These are phyloP conservation scores for Phytophthora sansomeana DNA, from an alignment of 352 stramenopile species.

Conservation along the genomic window DNA sequence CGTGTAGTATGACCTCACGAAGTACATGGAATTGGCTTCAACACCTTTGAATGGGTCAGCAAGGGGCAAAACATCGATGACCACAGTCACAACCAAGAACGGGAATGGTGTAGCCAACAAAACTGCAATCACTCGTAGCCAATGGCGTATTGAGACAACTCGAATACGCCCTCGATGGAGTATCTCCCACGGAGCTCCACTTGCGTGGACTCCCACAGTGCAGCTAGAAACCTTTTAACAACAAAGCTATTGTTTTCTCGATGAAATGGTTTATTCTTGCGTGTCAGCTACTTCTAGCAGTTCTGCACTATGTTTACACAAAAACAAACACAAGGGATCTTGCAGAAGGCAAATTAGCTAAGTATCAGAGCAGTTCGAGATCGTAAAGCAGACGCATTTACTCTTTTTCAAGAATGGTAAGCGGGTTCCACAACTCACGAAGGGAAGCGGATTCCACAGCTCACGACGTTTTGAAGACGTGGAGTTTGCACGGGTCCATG, in stretches of 20 bases:
- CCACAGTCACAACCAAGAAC: conserved; percentile 25
- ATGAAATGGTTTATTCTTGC: too few relatives aligned
- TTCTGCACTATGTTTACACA: too few relatives aligned
- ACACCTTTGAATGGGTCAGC: conserved; percentile 11
- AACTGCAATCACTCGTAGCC: background rate
- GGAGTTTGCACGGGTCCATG: conserved; percentile 36
- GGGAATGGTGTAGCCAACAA: conserved; percentile 22
- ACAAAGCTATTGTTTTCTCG: too few relatives aligned
- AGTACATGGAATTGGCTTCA: conserved; percentile 26
- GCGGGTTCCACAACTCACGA: conserved; percentile 50
- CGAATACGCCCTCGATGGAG: conserved; percentile 11
- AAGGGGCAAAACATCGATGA: conserved; percentile 28
- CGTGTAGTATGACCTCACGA: conserved; percentile 23
- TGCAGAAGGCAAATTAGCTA: too few relatives aligned
- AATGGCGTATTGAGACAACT: conserved; percentile 6
- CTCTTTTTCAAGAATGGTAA: conserved; percentile 56
- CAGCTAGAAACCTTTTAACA: background rate
- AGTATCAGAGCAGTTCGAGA: too few relatives aligned
- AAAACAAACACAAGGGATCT: too few relatives aligned
- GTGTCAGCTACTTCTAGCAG: too few relatives aligned
- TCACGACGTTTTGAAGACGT: conserved; percentile 38
- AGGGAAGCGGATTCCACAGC: conserved; percentile 50
- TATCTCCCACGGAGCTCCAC: conserved; percentile 19
- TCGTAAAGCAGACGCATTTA: conserved; percentile 9
- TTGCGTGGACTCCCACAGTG: conserved; percentile 13